Evolutionary conservation across 2,329 filamentous ascomycete genomes (phyloP), one percentile per base, ranked within the genome.

Genomic region (Colletotrichum siamense): DNA sequence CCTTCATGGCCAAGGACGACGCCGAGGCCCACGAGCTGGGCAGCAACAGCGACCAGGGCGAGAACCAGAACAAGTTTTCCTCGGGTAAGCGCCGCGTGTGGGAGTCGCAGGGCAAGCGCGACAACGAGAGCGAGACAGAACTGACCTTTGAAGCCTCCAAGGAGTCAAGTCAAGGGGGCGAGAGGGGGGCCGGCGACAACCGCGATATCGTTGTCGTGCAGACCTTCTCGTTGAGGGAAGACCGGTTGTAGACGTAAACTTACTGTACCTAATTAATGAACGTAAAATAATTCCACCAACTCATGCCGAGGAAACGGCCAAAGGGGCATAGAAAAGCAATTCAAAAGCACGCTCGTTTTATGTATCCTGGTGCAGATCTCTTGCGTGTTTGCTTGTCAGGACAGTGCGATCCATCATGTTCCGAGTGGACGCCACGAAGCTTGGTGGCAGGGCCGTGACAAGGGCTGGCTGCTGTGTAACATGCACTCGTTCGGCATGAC

Each of bases 1-100:
- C 81, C 55, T 82, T 82, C 76, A 73, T 80, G 77, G 52, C 78
- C 52, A 75, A 80, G 57, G 80, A 81, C 52, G 77, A 82, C 44
- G 28, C 22, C 26, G 59, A 78, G 15, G 66, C 44, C 30, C 68
- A 75, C n/a, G 75, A 70, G 13, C 22, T 63, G 39, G 69, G 52
- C 18, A 74, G 62, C 62, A 26, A 44, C 44, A 34, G 67, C n/a
- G 77, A 77, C 18, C 44, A 63, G 26, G 66, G 32, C 24, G 67
- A 24, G 16, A 65, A 18, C 28, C 63, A 57, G 30, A 64, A 69
- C 18, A 63, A 61, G 24, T 63, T 66, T 7, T 55, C 52, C 15
- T 63, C 75, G 24, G 64, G 36, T 22, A 78, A 77, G 70, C 67
- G 67, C 22, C 73, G 73, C 49, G 73, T 55, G 18, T 76, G 73